Evolutionary conservation across 2,329 filamentous ascomycete genomes (phyloP), one percentile per base, ranked within the genome.

Genomic region (Nemania sp.): DNA sequence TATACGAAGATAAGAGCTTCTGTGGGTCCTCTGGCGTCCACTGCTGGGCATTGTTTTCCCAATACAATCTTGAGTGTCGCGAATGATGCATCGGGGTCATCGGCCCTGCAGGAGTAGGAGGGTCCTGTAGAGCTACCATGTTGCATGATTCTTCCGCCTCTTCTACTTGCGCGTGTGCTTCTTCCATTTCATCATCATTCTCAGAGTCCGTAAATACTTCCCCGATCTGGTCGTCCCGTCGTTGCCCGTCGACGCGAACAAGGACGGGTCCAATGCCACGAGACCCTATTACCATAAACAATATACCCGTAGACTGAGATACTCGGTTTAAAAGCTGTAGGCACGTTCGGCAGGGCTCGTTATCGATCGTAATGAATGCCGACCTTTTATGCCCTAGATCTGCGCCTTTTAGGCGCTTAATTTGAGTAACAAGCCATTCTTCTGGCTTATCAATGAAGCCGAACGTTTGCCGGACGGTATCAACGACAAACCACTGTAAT

Each of bases 341-440:
- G 18, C 75, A 76, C 0, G 69, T 68, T 0, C 51, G 15, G 32
- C 75, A 76, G 0, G 74, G 73, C 18, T 76, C 67, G 0, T 68
- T 70, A 32, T 74, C 73, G 1, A 76, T 74, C 6, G 67, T 71
- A 2, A 76, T 73, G 8, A 72, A 54, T 0, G 70, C 69, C 1
- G 43, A 43, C 2, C 71, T 66, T 1, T 35, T 51, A 13, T 66
- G 7, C 0, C 68, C 70, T 0, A 76, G 62, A 0, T 59, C 57
- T 1, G 43, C 45, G 0, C n/a, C 6, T 26, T 41, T 64, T 1
- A 75, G 49, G 3, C 32, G 61, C 15, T 52, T 66, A 5, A 76
- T 13, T 3, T 69, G 62, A 3, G 38, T 43, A 2, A 75, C 63
- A 2, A 68, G 27, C 38, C 49, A 53, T 18, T 71, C 61, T 3